These are phyloP conservation scores for Ustilago loliicola DNA, from an alignment of 1,284 basidiomycete species.

Conservation along the genomic window DNA sequence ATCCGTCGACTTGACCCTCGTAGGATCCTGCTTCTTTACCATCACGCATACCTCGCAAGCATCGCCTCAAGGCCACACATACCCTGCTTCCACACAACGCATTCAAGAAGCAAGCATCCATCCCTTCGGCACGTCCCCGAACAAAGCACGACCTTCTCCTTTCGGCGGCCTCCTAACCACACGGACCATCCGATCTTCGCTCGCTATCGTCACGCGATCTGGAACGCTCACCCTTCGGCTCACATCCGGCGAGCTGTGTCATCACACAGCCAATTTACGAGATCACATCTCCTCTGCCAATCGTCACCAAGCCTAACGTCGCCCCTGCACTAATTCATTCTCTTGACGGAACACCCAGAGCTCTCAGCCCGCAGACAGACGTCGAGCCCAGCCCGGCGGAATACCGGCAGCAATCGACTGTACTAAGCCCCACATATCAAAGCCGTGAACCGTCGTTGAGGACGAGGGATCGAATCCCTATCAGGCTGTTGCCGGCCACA, in stretches of 20 bases:
- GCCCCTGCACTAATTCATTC: neutral
- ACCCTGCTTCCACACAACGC: neutral
- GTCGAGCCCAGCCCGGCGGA: neutral
- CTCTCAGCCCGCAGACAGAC: neutral
- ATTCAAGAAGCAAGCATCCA: neutral
- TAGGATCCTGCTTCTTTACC: neutral
- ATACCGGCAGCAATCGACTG: neutral
- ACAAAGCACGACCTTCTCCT: neutral
- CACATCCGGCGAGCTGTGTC: neutral
- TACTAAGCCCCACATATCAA: neutral
- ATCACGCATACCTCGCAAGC: conserved; percentile 11
- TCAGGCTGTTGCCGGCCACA: conserved; percentile 7
- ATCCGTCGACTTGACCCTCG: neutral
- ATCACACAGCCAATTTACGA: neutral
- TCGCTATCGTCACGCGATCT: neutral
- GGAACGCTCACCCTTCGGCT: neutral
- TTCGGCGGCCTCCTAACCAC: neutral
- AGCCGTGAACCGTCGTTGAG: neutral
- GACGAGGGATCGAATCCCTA: neutral
- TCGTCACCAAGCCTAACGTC: neutral
- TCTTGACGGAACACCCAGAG: neutral
- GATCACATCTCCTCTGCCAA: neutral
- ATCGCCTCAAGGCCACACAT: neutral
- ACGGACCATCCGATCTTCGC: neutral
- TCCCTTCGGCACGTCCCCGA: neutral